Conservation (phyloP, 208 protist genomes). For the Trypanosoma brucei region DNA sequence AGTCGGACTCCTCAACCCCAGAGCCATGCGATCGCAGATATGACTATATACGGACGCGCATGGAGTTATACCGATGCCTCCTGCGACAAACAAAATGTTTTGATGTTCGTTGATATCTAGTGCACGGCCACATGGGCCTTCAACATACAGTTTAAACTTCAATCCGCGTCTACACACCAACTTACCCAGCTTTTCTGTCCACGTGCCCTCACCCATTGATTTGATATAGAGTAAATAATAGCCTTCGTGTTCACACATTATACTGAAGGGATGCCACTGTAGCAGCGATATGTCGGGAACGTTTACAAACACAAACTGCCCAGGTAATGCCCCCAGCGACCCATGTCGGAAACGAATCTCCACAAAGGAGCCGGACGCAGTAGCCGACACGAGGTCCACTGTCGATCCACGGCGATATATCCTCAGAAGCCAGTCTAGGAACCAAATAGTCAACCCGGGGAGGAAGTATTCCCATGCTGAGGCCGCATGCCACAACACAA, state of each 20-base stretch:
- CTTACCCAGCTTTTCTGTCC: constrained; percentile 34
- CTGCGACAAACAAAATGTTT: constrained; percentile 35
- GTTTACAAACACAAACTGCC: constrained; percentile 50
- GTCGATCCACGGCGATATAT: constrained; percentile 31
- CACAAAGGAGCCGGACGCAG: constrained; percentile 7
- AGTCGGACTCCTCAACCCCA: not conserved
- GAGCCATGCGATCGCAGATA: constrained; percentile 11
- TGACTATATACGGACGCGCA: constrained; percentile 39
- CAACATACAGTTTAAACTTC: constrained; percentile 31
- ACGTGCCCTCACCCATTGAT: constrained; percentile 43
- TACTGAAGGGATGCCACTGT: constrained; percentile 70
- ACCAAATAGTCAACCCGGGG: constrained; percentile 46
- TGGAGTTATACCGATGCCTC: constrained; percentile 43
- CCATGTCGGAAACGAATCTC: constrained; percentile 14
- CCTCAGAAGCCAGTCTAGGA: constrained; percentile 41
- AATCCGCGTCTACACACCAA: constrained; percentile 15
- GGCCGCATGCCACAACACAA: constrained; percentile 46
- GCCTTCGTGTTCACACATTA: constrained; percentile 15
- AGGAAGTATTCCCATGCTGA: constrained; percentile 59
- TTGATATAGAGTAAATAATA: constrained; percentile 37
- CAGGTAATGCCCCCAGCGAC: constrained; percentile 9
- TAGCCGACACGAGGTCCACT: constrained; percentile 15
- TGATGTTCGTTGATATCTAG: constrained; percentile 32
- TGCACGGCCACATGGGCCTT: constrained; percentile 39
- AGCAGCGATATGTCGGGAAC: constrained; percentile 48